Evolutionary conservation across 1,284 basidiomycete species (phyloP), one percentile per base, ranked within the genome.

Genomic region (Hymenochaete sp.): DNA sequence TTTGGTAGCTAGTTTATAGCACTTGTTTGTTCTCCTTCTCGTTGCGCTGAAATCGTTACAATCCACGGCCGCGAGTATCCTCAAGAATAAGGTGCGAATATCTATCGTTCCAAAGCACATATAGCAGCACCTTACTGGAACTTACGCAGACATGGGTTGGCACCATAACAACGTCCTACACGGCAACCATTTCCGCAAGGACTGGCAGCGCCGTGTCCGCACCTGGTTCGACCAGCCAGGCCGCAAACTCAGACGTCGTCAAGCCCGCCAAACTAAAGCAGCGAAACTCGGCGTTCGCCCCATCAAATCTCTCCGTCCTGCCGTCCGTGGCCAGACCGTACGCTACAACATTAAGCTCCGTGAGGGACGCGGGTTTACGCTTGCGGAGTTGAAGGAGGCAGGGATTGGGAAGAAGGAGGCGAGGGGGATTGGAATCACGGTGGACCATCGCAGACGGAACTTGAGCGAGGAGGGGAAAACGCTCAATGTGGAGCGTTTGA

Each of bases 211-310:
- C 63, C 82, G 83, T 58, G 91, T 96, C 62, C 86, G 85, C 69
- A 95, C 89, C 63, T 93, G 93, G 95, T 98, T 98, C 67, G 90
- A 98, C 77, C 96, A 98, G 72, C 92, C 95, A 54, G 96, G 93
- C 50, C 88, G 89, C 68, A 98, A 98, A 75, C 88, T 95, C 70
- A 86, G 91, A 66, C 81, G 96, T 67, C 89, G 96, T 66, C 83
- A 77, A 53, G 92, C 93, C 43, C 90, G 96, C 68, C 83, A 90
- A 70, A 74, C 77, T 61, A 98, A 97, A 76, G 92, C 93, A 51
- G 80, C 93, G 47, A 70, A 79, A 53, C 85, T 96, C 52, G 95
- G 96, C 60, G 90, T 93, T 56, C 88, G 92, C 60, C 95, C 95
- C 51, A 78, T 93, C 56, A 77, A 82, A 56, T 83, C 85, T 61